These are phyloP conservation scores for Pilobolus umbonatus DNA, from an alignment of 192 early-diverging fungal genomes.

Conservation along the genomic window DNA sequence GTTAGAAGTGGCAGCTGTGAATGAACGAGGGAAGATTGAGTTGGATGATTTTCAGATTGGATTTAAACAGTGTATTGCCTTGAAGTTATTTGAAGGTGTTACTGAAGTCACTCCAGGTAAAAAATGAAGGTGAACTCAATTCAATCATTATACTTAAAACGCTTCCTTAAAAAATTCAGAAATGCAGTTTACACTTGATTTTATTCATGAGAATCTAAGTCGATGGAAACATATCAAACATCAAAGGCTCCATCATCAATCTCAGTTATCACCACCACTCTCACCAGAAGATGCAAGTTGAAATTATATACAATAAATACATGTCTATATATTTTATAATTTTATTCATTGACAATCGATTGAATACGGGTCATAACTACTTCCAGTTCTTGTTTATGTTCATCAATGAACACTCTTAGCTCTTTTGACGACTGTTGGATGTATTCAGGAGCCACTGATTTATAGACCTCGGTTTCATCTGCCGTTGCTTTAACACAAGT, in stretches of 20 bases:
- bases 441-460: not conserved
- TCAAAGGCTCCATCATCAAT: too few species aligned
- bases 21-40: conserved; percentile 42
- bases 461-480: conserved; percentile 18
- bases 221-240: conserved; percentile 26
- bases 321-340: too few species aligned
- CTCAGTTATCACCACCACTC: too few species aligned
- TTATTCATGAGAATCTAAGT: conserved; percentile 23
- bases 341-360: too few species aligned
- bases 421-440: too few species aligned
- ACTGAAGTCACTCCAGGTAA: conserved; percentile 46
- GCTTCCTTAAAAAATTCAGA: not conserved
- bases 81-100: conserved; percentile 44
- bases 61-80: conserved; percentile 45
- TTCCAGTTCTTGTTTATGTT: too few species aligned
- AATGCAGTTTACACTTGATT: conserved; percentile 27
- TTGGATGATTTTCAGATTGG: conserved; percentile 44
- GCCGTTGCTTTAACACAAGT: conserved; percentile 17
- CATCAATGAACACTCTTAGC: too few species aligned
- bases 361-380: too few species aligned
- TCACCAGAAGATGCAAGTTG: too few species aligned
- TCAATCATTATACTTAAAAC: not conserved
- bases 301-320: too few species aligned
- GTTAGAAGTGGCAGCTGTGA: conserved; percentile 45
- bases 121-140: not conserved